These are phyloP conservation scores for Debaryomycetaceae sp. DNA, from an alignment of 1,139 yeast genomes.

Conservation along the genomic window DNA sequence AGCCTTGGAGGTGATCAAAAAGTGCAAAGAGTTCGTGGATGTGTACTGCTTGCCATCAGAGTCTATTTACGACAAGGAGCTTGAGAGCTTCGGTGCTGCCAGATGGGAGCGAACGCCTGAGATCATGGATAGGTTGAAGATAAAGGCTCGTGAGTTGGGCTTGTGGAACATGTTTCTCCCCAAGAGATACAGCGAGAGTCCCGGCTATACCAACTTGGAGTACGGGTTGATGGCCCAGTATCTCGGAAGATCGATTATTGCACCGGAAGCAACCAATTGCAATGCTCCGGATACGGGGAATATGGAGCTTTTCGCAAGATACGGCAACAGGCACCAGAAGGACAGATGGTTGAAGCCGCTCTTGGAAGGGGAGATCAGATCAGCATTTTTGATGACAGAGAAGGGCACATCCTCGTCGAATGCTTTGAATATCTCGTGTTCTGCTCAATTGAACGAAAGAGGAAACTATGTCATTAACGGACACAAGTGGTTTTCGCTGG, in stretches of 20 bases:
- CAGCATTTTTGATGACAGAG: slow-evolving; percentile 73
- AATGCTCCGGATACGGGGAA: slow-evolving; percentile 76
- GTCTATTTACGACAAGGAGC: slow-evolving; percentile 37
- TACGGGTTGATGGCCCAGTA: slow-evolving; percentile 71
- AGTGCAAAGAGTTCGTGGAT: slow-evolving; percentile 51
- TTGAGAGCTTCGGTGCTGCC: slow-evolving; percentile 12
- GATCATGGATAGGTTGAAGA: slow-evolving; percentile 51
- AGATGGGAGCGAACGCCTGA: slow-evolving; percentile 54
- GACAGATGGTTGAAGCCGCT: slow-evolving; percentile 54
- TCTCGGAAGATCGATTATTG: slow-evolving; percentile 54
- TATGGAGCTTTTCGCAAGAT: slow-evolving; percentile 65
- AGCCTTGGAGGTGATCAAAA: slow-evolving; percentile 51
- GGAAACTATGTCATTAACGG: slow-evolving; percentile 61
- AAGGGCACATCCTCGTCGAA: slow-evolving; percentile 64
- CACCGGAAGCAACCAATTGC: slow-evolving; percentile 64
- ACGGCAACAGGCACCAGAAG: slow-evolving; percentile 53
- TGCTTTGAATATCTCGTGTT: slow-evolving; percentile 58
- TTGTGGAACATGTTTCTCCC: slow-evolving; percentile 67
- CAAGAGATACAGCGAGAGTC: slow-evolving; percentile 55
- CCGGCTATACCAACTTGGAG: slow-evolving; percentile 64
- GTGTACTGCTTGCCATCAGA: slow-evolving; percentile 62
- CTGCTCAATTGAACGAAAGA: slow-evolving; percentile 40
- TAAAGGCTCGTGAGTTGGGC: slow-evolving; percentile 53
- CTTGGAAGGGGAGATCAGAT: slow-evolving; percentile 56
- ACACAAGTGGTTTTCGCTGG: slow-evolving; percentile 73